A percentile compares a stretch with the other conserved stretches of the same genome.
phyloP scores from a whole-genome alignment of 306 rosid species.

The Myrica gale region DNA sequence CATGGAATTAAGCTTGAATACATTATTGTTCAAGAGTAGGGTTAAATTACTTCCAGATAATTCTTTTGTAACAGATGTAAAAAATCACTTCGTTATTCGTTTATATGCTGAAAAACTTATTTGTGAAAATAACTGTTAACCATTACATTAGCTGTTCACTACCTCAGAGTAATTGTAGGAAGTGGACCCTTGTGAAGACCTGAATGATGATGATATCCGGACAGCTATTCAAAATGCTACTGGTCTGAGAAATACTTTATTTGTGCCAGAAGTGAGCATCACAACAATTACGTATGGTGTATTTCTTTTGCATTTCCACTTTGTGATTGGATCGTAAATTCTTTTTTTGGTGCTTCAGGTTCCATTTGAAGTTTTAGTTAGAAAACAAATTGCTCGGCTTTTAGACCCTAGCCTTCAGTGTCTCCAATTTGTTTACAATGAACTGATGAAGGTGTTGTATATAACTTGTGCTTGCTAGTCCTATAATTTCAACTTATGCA shows the following conservation, averaged over 20 bases:
- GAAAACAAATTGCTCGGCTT: constrained; percentile 42
- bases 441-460: constrained; percentile 39
- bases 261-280: constrained; percentile 44
- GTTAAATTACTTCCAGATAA: not conserved
- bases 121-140: not conserved
- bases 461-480: not conserved
- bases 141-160: not conserved
- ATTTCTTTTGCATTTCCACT: constrained; percentile 1
- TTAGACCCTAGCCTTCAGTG: constrained; percentile 52
- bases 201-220: constrained; percentile 43
- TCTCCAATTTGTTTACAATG: constrained; percentile 39
- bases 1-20: not conserved
- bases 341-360: constrained; percentile 27
- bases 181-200: constrained; percentile 44
- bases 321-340: constrained; percentile 2
- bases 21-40: not conserved
- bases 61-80: not conserved
- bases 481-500: not conserved
- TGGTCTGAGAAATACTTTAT: constrained; percentile 40
- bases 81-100: no score
- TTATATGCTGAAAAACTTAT: not conserved
- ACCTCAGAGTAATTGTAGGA: constrained; percentile 32
- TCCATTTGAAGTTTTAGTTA: constrained; percentile 44
- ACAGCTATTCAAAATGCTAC: constrained; percentile 46
- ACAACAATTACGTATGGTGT: constrained; percentile 11